Conservation (phyloP, 108 stramenopile species). For the Schizochytrium sp. region DNA sequence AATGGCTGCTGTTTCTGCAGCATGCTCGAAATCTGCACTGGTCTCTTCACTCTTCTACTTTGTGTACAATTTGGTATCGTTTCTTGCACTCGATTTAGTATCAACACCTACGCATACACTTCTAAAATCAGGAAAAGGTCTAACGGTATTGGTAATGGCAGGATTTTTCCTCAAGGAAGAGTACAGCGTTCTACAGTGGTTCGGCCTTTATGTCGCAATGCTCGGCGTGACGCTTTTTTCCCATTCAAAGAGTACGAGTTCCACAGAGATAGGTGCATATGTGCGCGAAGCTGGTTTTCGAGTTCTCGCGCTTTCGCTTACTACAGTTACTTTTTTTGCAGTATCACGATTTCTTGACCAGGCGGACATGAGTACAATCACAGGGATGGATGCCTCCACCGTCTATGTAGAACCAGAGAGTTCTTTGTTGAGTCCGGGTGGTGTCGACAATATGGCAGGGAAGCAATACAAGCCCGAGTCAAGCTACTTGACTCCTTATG, state of each 20-base stretch:
- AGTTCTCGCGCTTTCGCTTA: background rate
- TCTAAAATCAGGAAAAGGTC: background rate
- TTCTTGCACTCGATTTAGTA: background rate
- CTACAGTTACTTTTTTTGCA: background rate
- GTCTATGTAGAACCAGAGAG: background rate
- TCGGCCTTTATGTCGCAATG: background rate
- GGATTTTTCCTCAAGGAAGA: background rate
- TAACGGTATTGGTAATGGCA: background rate
- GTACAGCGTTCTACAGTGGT: background rate
- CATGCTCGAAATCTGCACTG: background rate
- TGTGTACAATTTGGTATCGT: slow-evolving; percentile 11
- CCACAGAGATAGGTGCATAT: background rate
- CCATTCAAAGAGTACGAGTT: background rate
- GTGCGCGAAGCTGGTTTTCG: background rate
- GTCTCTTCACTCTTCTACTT: background rate
- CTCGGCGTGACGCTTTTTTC: slow-evolving; percentile 9
- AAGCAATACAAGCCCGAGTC: background rate
- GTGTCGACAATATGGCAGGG: background rate
- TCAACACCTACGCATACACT: background rate
- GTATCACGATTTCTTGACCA: background rate
- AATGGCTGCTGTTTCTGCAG: background rate
- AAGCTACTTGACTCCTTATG: background rate
- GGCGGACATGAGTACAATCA: background rate
- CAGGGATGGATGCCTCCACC: background rate
- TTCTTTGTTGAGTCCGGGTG: background rate